phyloP scores from a whole-genome alignment of 371 early-diverging fungal genomes.

The Circinella minor region DNA sequence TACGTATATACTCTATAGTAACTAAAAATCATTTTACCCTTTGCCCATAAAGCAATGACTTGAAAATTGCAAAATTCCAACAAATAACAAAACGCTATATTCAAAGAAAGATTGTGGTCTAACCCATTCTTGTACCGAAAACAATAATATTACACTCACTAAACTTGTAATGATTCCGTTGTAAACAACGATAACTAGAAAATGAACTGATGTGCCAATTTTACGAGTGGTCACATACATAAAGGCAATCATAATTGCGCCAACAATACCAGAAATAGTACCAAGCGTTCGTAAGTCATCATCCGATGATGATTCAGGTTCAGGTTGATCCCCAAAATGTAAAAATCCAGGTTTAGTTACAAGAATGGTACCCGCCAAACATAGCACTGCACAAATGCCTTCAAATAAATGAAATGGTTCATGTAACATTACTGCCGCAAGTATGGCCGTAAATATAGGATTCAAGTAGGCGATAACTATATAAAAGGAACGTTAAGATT shows the following conservation, averaged over 20 bases:
- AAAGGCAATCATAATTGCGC: slow-evolving; percentile 62
- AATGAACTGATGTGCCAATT: slow-evolving; percentile 65
- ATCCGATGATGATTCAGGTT: background rate
- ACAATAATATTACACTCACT: slow-evolving; percentile 34
- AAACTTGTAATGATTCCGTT: slow-evolving; percentile 68
- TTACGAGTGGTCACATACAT: slow-evolving; percentile 75
- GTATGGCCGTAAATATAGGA: slow-evolving; percentile 74
- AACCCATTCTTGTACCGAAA: slow-evolving; percentile 31
- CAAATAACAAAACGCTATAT: slow-evolving; percentile 36
- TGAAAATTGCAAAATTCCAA: slow-evolving; percentile 69
- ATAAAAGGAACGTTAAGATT: background rate
- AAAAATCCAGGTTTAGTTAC: slow-evolving; percentile 67
- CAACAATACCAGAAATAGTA: slow-evolving; percentile 53
- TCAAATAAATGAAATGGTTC: slow-evolving; percentile 68
- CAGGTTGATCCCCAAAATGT: slow-evolving; percentile 28
- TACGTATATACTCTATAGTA: too few species aligned
- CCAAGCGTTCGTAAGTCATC: slow-evolving; percentile 33
- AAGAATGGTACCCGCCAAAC: slow-evolving; percentile 67
- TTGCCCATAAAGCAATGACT: slow-evolving; percentile 75
- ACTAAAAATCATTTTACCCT: slow-evolving; percentile 38
- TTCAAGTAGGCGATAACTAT: slow-evolving; percentile 73
- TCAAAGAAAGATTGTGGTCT: slow-evolving; percentile 31
- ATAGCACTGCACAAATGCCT: slow-evolving; percentile 49
- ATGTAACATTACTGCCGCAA: slow-evolving; percentile 61
- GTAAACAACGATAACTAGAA: slow-evolving; percentile 75